These are phyloP conservation scores for Aspergillus neoniger DNA, from an alignment of 2,329 filamentous ascomycete species.

Conservation along the genomic window DNA sequence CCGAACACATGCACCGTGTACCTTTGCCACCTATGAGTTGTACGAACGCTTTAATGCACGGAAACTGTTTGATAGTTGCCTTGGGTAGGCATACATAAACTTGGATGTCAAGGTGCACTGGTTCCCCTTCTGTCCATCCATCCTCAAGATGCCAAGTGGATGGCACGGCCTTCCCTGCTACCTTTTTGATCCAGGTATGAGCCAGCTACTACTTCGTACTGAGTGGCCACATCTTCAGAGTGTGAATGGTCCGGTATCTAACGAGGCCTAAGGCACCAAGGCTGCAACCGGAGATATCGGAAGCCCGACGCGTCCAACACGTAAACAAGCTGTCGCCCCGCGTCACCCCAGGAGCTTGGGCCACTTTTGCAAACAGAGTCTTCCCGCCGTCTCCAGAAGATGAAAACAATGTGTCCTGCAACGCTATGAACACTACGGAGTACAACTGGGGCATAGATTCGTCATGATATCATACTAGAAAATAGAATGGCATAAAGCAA, in stretches of 20 bases:
- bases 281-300: slow-evolving; percentile 23
- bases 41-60: background rate
- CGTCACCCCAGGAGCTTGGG: slow-evolving; percentile 26
- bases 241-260: background rate
- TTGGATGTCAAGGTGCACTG: background rate
- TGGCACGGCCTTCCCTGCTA: background rate
- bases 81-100: slow-evolving; percentile 9
- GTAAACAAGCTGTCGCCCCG: slow-evolving; percentile 26
- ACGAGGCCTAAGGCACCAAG: slow-evolving; percentile 18
- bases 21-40: background rate
- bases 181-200: too few relatives aligned
- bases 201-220: background rate
- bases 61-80: background rate
- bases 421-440: too few relatives aligned
- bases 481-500: slow-evolving; percentile 5
- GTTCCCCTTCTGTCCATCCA: background rate
- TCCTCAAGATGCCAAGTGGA: background rate
- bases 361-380: slow-evolving; percentile 12
- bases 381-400: background rate
- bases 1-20: background rate
- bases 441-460: background rate
- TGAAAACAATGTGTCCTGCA: background rate
- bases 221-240: background rate
- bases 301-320: slow-evolving; percentile 22
- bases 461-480: background rate